Conservation (phyloP, 1,139 yeast species). For the Pneumocystis murina region DNA sequence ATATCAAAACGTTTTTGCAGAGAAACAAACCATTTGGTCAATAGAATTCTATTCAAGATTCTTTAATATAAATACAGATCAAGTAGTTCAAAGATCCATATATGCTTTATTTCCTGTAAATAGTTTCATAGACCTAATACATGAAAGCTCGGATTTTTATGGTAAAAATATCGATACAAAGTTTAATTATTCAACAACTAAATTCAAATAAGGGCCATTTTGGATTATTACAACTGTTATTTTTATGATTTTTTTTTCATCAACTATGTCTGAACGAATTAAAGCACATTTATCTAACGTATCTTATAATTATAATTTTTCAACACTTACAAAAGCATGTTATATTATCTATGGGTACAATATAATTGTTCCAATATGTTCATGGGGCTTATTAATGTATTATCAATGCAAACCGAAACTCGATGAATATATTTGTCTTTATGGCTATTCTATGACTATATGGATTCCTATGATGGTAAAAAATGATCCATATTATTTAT, state of each 20-base stretch:
- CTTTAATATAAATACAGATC: conserved; percentile 20
- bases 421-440: conserved; percentile 40
- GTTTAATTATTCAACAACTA: background rate
- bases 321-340: conserved; percentile 49
- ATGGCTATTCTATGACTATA: conserved; percentile 62
- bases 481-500: background rate
- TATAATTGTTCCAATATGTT: conserved; percentile 40
- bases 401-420: conserved; percentile 25
- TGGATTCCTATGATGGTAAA: conserved; percentile 59
- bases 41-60: conserved; percentile 15
- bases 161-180: background rate
- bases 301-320: conserved; percentile 44
- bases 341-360: conserved; percentile 60
- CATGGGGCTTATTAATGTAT: conserved; percentile 37
- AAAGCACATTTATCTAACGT: conserved; percentile 30
- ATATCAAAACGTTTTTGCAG: conserved; percentile 8
- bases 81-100: conserved; percentile 30
- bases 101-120: conserved; percentile 28
- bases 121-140: conserved; percentile 28
- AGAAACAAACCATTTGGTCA: conserved; percentile 14
- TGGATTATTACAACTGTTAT: conserved; percentile 77
- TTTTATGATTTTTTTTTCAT: conserved; percentile 55
- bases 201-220: conserved; percentile 43
- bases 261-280: conserved; percentile 45
- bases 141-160: conserved; percentile 39